Conservation (phyloP, 805 yeast species). For the Teunomyces barrocoloradensis region DNA sequence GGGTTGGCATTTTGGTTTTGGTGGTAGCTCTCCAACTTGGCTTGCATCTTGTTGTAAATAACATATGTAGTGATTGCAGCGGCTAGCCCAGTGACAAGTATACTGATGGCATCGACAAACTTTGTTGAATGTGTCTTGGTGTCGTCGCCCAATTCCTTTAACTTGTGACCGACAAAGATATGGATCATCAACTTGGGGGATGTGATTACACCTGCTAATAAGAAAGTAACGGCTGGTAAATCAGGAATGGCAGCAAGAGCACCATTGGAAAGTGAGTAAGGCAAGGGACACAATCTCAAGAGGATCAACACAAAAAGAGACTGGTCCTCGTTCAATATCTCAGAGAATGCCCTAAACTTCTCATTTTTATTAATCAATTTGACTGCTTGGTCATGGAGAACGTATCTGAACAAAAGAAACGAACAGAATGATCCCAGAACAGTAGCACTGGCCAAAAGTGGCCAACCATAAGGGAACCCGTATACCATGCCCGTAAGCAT, state of each 20-base stretch:
- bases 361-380: constrained; percentile 58
- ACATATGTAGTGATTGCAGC: constrained; percentile 62
- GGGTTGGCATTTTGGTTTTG: constrained; percentile 6
- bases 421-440: constrained; percentile 73
- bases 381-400: constrained; percentile 57
- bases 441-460: constrained; percentile 65
- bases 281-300: constrained; percentile 85
- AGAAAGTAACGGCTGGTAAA: constrained; percentile 57
- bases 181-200: constrained; percentile 81
- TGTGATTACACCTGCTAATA: constrained; percentile 68
- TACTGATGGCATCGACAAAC: constrained; percentile 61
- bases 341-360: constrained; percentile 69
- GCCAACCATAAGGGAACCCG: constrained; percentile 82
- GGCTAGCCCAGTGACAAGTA: constrained; percentile 53
- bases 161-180: constrained; percentile 72
- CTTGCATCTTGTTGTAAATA: constrained; percentile 56
- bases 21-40: constrained; percentile 30
- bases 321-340: constrained; percentile 69
- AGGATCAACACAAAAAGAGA: constrained; percentile 62
- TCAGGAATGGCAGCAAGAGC: constrained; percentile 88
- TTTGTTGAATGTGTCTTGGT: constrained; percentile 48
- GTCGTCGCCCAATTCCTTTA: constrained; percentile 64
- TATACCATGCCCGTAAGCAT: constrained; percentile 75
- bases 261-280: constrained; percentile 89
- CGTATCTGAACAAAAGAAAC: constrained; percentile 62